These are phyloP conservation scores for Pichia insulana DNA, from an alignment of 805 yeast species.

Conservation along the genomic window DNA sequence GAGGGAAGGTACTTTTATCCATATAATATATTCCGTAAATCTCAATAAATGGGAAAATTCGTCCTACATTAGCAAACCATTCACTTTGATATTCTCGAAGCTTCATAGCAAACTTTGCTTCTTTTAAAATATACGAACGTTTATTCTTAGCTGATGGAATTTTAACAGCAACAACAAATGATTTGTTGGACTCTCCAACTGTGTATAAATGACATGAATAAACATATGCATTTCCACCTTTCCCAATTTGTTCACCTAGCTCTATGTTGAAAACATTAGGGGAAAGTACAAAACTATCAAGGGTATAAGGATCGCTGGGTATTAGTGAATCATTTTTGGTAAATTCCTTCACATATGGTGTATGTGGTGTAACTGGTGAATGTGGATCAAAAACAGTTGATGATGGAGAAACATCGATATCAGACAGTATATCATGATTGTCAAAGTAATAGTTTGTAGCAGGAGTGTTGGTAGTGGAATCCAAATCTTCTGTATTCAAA, in stretches of 20 bases:
- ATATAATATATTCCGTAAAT: conserved; percentile 24
- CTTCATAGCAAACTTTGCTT: conserved; percentile 18
- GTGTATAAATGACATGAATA: conserved; percentile 16
- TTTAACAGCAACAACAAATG: conserved; percentile 21
- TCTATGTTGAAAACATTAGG: conserved; percentile 15
- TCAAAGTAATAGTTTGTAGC: neutral
- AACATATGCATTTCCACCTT: conserved; percentile 26
- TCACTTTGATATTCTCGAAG: conserved; percentile 16
- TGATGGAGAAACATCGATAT: conserved; percentile 5
- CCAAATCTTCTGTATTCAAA: neutral
- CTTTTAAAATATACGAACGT: conserved; percentile 20
- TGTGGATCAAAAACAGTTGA: conserved; percentile 1
- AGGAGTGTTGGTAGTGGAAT: neutral
- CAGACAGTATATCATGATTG: neutral
- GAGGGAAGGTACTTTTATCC: conserved; percentile 17
- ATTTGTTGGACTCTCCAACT: conserved; percentile 2
- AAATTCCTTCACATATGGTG: conserved; percentile 4
- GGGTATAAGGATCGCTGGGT: conserved; percentile 6
- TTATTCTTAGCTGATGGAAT: conserved; percentile 23
- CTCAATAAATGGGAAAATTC: conserved; percentile 22
- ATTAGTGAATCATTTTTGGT: neutral
- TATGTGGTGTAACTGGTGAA: neutral
- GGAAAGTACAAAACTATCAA: conserved; percentile 18
- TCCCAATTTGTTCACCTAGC: conserved; percentile 17
- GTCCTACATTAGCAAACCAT: conserved; percentile 8